A percentile compares a stretch with the other conserved stretches of the same genome.
These are phyloP conservation scores for Kernera saxatilis DNA, from an alignment of 345 rosid species.

Conservation along the genomic window DNA sequence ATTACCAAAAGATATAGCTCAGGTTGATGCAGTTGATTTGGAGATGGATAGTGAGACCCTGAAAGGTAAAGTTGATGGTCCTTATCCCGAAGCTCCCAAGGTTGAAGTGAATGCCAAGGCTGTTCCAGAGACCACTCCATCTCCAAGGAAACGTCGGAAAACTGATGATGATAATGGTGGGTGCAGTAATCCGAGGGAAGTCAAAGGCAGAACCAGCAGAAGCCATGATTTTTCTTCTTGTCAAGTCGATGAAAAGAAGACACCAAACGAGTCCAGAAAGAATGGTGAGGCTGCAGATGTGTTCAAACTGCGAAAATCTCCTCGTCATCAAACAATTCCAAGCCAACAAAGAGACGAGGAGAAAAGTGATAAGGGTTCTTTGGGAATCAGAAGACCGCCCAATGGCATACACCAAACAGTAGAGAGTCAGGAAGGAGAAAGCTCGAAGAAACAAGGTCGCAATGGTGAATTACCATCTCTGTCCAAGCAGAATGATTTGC, in stretches of 20 bases:
- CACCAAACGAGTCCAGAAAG: not conserved
- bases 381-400: constrained; percentile 34
- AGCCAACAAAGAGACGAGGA: constrained; percentile 12
- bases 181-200: constrained; percentile 11
- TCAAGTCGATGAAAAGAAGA: constrained; percentile 23
- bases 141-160: constrained; percentile 30
- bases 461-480: constrained; percentile 13
- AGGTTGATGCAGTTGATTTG: constrained; percentile 7
- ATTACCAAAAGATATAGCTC: constrained; percentile 39
- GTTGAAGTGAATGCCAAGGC: constrained; percentile 3
- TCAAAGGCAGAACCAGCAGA: not conserved
- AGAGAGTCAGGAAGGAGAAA: constrained; percentile 21
- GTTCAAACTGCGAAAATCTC: constrained; percentile 24
- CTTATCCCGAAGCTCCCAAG: constrained; percentile 11
- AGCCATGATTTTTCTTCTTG: constrained; percentile 6
- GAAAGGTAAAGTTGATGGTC: constrained; percentile 17
- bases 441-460: constrained; percentile 24
- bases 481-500: constrained; percentile 21
- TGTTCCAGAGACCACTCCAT: constrained; percentile 11
- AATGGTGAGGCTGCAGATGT: not conserved
- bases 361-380: constrained; percentile 22
- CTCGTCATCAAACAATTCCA: constrained; percentile 16
- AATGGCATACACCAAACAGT: constrained; percentile 34
- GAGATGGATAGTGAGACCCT: constrained; percentile 17
- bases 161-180: not conserved